These are phyloP conservation scores for Puccinia coronata DNA, from an alignment of 1,284 basidiomycete genomes.

Conservation along the genomic window DNA sequence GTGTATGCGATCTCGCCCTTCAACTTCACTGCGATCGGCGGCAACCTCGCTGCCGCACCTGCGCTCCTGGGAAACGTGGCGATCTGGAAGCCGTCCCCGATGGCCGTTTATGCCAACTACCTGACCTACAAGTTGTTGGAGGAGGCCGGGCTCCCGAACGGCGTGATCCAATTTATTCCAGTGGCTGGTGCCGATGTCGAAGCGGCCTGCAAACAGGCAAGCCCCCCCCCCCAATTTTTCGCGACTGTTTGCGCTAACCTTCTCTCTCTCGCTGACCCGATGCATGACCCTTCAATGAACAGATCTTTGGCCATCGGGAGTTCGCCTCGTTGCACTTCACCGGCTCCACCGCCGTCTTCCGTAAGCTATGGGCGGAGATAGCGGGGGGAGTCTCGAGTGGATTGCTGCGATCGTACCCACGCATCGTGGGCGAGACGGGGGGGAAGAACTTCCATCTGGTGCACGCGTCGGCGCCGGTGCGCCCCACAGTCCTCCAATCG, in stretches of 20 bases:
- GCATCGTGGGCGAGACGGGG: constrained; percentile 80
- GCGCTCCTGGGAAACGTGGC: constrained; percentile 92
- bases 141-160: constrained; percentile 89
- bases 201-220: constrained; percentile 45
- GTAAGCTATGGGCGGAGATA: constrained; percentile 94
- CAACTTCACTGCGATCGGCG: constrained; percentile 94
- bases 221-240: too few relatives aligned
- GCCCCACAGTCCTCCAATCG: constrained; percentile 83
- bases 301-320: constrained; percentile 68
- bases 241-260: constrained; percentile 53
- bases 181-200: constrained; percentile 52
- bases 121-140: constrained; percentile 84
- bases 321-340: constrained; percentile 97
- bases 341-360: constrained; percentile 85
- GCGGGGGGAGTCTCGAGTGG: constrained; percentile 73
- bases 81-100: constrained; percentile 97
- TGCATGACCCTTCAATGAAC: constrained; percentile 72
- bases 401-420: constrained; percentile 81
- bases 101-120: constrained; percentile 93
- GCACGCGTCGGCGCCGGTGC: constrained; percentile 81
- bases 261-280: background rate
- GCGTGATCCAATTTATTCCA: constrained; percentile 96
- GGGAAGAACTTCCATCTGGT: constrained; percentile 98
- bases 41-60: constrained; percentile 80
- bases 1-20: constrained; percentile 96